Evolutionary conservation across 2,329 filamentous ascomycete genomes (phyloP), one percentile per base, ranked within the genome.

Genomic region (Chrysosphaeria jannelii): DNA sequence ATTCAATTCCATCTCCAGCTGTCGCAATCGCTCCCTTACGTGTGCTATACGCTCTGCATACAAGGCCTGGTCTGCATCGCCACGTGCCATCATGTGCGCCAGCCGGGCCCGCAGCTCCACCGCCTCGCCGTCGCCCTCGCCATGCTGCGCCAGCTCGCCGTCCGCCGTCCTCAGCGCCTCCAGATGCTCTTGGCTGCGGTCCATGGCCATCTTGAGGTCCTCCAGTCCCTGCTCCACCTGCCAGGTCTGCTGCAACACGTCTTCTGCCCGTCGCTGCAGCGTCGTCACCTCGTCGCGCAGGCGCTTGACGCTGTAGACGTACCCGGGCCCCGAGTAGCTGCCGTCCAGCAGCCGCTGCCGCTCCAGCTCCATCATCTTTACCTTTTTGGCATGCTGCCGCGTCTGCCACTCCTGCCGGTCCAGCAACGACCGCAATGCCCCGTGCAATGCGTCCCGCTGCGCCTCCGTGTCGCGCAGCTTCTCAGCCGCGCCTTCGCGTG

Each of bases 191-290:
- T 91, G 76, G 13, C 85, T 79, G 30, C 79, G 72, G 43, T 93
- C 85, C 20, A 97, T 60, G 38, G 93, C 81, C 71, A 90, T 91
- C 48, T 90, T 89, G 27, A 46, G 36, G 31, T 41, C 26, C 34
- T 37, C 14, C 27, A 43, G 25, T 35, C 41, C 13, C 41, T 46
- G 28, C 29, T 39, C 19, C 20, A 38, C 13, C 35, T 43, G 23
- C 68, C 75, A 93, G 44, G 93, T 93, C 37, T 89, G 74, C 38
- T 90, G 76, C 9, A 93, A 57, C 10, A 81, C 81, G 31, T 93
- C 81, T 35, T 97, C 81, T 14, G 81, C 81, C 25, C 85, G 65
- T 30, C 68, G 68, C 20, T 85, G 66, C 27, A 97, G 54, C 10
- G 69, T 58, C 24, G 71, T 74, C 30, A 97, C 71, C 40, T 97